Base-by-base conservation (phyloP, 805 yeast genomes). In the Yamadazyma phyllophila region DNA sequence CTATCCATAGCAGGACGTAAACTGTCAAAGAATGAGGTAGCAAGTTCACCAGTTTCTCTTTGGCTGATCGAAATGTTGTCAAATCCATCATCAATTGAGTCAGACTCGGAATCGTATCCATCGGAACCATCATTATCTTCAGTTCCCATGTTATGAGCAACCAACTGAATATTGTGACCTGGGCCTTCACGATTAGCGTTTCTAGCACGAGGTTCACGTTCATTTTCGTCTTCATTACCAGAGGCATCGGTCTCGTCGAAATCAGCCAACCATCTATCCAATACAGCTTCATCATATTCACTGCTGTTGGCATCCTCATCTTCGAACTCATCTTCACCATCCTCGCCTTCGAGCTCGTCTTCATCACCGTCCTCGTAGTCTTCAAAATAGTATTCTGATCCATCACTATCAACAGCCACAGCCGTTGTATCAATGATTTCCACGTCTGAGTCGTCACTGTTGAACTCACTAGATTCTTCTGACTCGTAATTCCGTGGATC, bases 261-360 rank as follows among this genome's bases (percentile, higher is more conserved):
- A 30, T 64, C 71, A 45, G 66, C 71, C 35, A 69, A 59, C 74
- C 74, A 69, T 2, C 66, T 69, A 46, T 68, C 73, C 12, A 69
- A 56, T 38, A 66, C 73, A 14, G 58, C 71, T 29, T 64, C 69
- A 33, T 65, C 67, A 43, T 64, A 66, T 17, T 61, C 68, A 44
- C 67, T 63, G 39, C 51, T 53, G 20, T 56, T 63, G 15, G 56
- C 65, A 13, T 59, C 68, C 2, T 58, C 65, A 26, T 13, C 24
- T 20, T 20, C 24, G 6, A 20, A 20, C 24, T 6, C 24, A 20
- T 20, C 24, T 20, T 20, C 24, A 20, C 6, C 24, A 6, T 20
- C 24, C 3, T 39, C 43, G 49, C n/a, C 24, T 20, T 20, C 24
- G 6, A 20, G 6, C 24, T 6, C 24, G 6, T 20, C 24, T 20